phyloP scores from a whole-genome alignment of 116 monocot genomes.

The Iris pallida region DNA sequence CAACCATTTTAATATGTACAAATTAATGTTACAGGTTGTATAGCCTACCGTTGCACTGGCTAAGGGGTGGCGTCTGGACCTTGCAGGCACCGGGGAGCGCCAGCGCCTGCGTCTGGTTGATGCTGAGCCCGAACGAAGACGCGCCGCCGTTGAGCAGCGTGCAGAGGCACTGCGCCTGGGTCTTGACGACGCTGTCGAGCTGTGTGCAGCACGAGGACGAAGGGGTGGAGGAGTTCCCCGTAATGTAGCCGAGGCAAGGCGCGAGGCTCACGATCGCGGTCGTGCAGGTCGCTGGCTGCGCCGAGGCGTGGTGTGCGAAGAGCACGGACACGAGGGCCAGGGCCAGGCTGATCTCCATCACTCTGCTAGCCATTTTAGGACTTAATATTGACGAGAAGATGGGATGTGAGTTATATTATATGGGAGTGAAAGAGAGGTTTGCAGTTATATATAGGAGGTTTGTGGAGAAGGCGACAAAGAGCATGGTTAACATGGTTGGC shows the following conservation, averaged over 20 bases:
- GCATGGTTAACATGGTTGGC: too few species aligned
- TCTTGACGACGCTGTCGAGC: conserved; percentile 23
- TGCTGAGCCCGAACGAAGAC: conserved; percentile 19
- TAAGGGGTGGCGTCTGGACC: conserved; percentile 32
- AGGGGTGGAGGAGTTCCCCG: conserved; percentile 21
- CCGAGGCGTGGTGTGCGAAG: not conserved
- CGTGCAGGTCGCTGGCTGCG: conserved; percentile 15
- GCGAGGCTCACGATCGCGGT: conserved; percentile 15
- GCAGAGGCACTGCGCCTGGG: conserved; percentile 36
- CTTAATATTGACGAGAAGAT: not conserved
- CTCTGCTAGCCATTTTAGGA: not conserved
- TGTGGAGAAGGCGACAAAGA: too few species aligned
- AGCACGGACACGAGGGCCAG: not conserved
- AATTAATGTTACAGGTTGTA: too few species aligned
- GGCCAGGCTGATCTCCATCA: not conserved
- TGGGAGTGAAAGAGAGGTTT: not conserved
- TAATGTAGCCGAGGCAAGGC: conserved; percentile 24
- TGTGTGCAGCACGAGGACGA: conserved; percentile 35
- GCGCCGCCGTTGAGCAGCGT: conserved; percentile 18
- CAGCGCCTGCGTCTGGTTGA: conserved; percentile 38
- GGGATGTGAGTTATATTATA: too few species aligned
- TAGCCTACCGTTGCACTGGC: conserved; percentile 30
- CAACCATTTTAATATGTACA: not conserved
- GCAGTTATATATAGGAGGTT: conserved; percentile 1
- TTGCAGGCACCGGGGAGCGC: conserved; percentile 46